Evolutionary conservation across 257 asterid genomes (phyloP).

Genomic region (Nicotiana obtusifolia): DNA sequence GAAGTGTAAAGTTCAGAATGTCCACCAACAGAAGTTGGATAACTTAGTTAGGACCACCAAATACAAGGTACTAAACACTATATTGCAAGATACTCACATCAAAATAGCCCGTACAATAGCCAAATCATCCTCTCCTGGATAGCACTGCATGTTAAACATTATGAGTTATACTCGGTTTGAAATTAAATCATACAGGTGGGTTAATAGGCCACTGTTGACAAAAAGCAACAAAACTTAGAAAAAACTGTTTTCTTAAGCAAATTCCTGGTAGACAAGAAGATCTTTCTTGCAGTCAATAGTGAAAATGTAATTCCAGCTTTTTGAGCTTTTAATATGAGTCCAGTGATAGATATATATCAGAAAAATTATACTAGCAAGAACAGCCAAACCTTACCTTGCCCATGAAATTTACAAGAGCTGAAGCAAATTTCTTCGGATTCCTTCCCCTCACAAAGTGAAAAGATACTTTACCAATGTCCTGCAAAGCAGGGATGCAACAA

Average conservation of each 20-base stretch:
- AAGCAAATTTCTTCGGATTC: slow-evolving; percentile 77
- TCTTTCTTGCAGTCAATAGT: background rate
- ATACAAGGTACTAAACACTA: background rate
- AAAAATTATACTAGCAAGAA: background rate
- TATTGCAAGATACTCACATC: slow-evolving; percentile 55
- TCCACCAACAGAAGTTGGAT: background rate
- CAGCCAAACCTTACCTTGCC: slow-evolving; percentile 59
- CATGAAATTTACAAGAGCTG: slow-evolving; percentile 82
- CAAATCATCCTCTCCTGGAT: slow-evolving; percentile 96
- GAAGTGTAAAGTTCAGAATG: background rate
- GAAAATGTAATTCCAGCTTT: background rate
- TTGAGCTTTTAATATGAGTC: background rate
- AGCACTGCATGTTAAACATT: slow-evolving; percentile 60
- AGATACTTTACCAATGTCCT: slow-evolving; percentile 89
- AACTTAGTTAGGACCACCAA: background rate
- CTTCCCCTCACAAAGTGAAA: slow-evolving; percentile 88
- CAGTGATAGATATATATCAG: background rate
- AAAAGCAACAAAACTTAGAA: background rate
- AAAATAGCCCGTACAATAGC: slow-evolving; percentile 82
- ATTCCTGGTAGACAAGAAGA: background rate
- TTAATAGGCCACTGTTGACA: background rate
- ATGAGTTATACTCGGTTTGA: background rate
- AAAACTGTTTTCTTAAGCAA: background rate
- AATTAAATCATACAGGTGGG: background rate
- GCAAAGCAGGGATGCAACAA: slow-evolving; percentile 14